Percentiles rank a stretch among this genome's conserved stretches.
phyloP scores from a whole-genome alignment of 139 green algal species.

The Chlorella sorokiniana region DNA sequence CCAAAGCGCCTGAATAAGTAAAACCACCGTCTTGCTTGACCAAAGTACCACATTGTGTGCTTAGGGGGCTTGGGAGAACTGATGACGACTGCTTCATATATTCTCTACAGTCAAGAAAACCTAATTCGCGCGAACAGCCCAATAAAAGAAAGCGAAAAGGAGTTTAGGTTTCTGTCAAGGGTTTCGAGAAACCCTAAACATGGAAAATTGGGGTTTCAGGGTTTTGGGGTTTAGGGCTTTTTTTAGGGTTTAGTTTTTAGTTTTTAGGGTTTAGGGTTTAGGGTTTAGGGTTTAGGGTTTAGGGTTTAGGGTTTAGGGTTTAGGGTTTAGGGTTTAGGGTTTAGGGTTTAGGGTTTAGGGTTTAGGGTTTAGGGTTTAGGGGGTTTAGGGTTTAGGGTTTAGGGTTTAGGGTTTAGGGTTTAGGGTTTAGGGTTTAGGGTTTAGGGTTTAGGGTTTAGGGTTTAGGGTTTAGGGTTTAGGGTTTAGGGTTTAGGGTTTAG shows the following conservation, averaged over 20 bases:
- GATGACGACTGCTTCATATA: too few relatives aligned
- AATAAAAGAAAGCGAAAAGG: not conserved
- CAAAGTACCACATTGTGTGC: too few relatives aligned
- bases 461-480: slow-evolving; percentile 24
- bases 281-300: slow-evolving; percentile 26
- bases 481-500: slow-evolving; percentile 21
- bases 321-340: not conserved
- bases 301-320: slow-evolving; percentile 17
- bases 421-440: not conserved
- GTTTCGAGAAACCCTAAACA: not conserved
- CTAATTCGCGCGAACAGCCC: too few relatives aligned
- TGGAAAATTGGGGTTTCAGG: not conserved
- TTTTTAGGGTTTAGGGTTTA: slow-evolving; percentile 12
- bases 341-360: not conserved
- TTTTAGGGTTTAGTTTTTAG: slow-evolving; percentile 17
- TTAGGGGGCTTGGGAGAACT: too few relatives aligned
- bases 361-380: not conserved
- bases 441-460: slow-evolving; percentile 15
- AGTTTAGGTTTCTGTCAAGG: not conserved
- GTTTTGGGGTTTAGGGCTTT: not conserved
- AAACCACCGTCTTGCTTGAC: too few relatives aligned
- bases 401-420: not conserved
- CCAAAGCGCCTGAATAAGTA: too few relatives aligned
- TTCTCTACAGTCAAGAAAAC: too few relatives aligned
- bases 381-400: not conserved